Conservation (phyloP, 371 early-diverging fungal genomes). For the Caulochytrium protostelioides region DNA sequence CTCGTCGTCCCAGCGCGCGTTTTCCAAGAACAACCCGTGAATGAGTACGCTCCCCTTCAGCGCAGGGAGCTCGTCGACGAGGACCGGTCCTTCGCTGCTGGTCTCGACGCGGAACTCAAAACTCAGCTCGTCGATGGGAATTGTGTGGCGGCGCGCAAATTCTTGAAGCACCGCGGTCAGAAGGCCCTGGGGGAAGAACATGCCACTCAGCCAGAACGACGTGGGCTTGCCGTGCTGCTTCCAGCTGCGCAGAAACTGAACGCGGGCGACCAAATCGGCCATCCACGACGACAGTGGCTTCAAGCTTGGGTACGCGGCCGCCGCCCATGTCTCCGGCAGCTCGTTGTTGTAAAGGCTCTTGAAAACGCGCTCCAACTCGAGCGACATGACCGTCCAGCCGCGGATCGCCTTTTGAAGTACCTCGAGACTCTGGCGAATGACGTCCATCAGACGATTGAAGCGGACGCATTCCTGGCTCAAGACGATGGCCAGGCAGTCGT, state of each 20-base stretch:
- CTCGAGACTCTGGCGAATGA: conserved; percentile 15
- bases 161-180: conserved; percentile 30
- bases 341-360: conserved; percentile 23
- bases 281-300: conserved; percentile 28
- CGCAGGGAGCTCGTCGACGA: conserved; percentile 14
- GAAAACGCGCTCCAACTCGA: conserved; percentile 26
- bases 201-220: conserved; percentile 31
- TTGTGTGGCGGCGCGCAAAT: conserved; percentile 23
- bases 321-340: conserved; percentile 24
- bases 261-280: conserved; percentile 21
- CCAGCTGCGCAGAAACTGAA: conserved; percentile 16
- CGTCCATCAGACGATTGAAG: conserved; percentile 21
- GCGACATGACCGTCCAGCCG: conserved; percentile 29
- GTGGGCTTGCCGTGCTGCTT: conserved; percentile 21
- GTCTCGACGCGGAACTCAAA: conserved; percentile 20
- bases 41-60: conserved; percentile 26
- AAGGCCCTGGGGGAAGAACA: conserved; percentile 37
- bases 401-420: conserved; percentile 25
- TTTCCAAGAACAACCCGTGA: conserved; percentile 26
- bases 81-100: conserved; percentile 14
- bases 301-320: conserved; percentile 23
- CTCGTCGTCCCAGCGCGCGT: conserved; percentile 28
- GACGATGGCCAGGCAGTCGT: conserved; percentile 25
- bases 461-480: conserved; percentile 21
- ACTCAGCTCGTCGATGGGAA: conserved; percentile 24